Conservation (phyloP, 495 filamentous ascomycete species). For the Penicillium psychrofluorescens region DNA sequence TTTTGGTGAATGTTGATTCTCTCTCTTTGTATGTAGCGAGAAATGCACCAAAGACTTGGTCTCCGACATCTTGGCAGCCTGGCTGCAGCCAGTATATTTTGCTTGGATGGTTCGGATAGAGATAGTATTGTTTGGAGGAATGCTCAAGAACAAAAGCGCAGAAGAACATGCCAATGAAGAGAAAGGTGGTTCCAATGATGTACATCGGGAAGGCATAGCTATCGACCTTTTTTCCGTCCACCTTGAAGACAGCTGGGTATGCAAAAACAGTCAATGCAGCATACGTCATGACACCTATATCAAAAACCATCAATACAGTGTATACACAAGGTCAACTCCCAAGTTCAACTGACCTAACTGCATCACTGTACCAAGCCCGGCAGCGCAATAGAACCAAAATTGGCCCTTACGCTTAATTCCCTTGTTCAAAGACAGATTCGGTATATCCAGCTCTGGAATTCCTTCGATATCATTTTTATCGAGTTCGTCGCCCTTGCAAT, state of each 20-base stretch:
- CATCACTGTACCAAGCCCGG: constrained; percentile 18
- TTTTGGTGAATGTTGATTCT: constrained; percentile 4
- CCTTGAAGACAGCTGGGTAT: constrained; percentile 20
- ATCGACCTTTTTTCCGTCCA: constrained; percentile 19
- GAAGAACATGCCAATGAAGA: constrained; percentile 34
- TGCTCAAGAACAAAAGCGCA: constrained; percentile 35
- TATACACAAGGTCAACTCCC: too few species aligned
- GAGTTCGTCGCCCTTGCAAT: background rate
- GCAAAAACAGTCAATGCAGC: constrained; percentile 27
- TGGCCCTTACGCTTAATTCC: constrained; percentile 26
- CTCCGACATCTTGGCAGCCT: constrained; percentile 29
- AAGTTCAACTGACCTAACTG: constrained; percentile 22
- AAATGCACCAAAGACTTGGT: constrained; percentile 34
- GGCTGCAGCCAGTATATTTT: constrained; percentile 40
- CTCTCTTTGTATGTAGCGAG: constrained; percentile 22
- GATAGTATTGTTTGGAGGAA: constrained; percentile 23
- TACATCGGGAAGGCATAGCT: constrained; percentile 36
- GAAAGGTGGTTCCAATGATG: constrained; percentile 23
- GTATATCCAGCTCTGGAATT: constrained; percentile 28
- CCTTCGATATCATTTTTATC: background rate
- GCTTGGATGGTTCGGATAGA: constrained; percentile 20
- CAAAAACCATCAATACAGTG: background rate
- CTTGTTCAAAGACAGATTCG: constrained; percentile 42
- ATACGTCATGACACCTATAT: constrained; percentile 23
- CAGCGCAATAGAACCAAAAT: constrained; percentile 29